Conservation (phyloP, 768 basidiomycete genomes). For the Boletus bicolor region DNA sequence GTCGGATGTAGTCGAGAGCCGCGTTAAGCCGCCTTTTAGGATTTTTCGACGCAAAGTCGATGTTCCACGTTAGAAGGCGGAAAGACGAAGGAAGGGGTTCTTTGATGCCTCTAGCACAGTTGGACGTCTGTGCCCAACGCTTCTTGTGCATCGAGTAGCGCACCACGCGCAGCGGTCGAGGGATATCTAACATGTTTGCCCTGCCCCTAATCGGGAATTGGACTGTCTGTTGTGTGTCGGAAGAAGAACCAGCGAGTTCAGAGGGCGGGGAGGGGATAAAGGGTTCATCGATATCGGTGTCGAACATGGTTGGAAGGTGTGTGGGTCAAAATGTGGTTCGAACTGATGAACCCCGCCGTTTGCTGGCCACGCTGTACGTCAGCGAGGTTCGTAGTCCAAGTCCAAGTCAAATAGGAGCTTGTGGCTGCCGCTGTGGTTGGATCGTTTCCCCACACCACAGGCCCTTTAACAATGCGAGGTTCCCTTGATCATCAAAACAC, state of each 20-base stretch:
- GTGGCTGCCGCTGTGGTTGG: neutral
- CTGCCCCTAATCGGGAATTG: slow-evolving; percentile 15
- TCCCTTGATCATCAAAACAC: slow-evolving; percentile 7
- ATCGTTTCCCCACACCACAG: neutral
- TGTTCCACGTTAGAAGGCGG: slow-evolving; percentile 69
- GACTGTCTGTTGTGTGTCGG: slow-evolving; percentile 26
- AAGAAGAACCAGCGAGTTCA: slow-evolving; percentile 24
- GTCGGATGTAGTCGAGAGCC: slow-evolving; percentile 54
- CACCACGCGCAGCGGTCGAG: slow-evolving; percentile 30
- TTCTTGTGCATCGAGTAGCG: slow-evolving; percentile 32
- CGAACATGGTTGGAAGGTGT: slow-evolving; percentile 22
- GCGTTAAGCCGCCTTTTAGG: slow-evolving; percentile 43
- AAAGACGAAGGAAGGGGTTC: slow-evolving; percentile 43
- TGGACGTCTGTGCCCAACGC: slow-evolving; percentile 33
- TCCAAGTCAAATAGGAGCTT: neutral
- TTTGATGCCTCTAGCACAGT: slow-evolving; percentile 34
- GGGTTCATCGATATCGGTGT: slow-evolving; percentile 28
- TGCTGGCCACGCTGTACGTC: slow-evolving; percentile 9
- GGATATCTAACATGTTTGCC: slow-evolving; percentile 23
- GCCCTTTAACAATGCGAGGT: slow-evolving; percentile 15
- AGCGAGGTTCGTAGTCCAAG: slow-evolving; percentile 11
- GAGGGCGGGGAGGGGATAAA: slow-evolving; percentile 30
- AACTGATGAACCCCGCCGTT: neutral
- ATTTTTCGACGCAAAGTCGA: slow-evolving; percentile 46
- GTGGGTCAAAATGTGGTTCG: slow-evolving; percentile 7